Conservation (phyloP, 306 rosid species). For the Abrus precatorius region DNA sequence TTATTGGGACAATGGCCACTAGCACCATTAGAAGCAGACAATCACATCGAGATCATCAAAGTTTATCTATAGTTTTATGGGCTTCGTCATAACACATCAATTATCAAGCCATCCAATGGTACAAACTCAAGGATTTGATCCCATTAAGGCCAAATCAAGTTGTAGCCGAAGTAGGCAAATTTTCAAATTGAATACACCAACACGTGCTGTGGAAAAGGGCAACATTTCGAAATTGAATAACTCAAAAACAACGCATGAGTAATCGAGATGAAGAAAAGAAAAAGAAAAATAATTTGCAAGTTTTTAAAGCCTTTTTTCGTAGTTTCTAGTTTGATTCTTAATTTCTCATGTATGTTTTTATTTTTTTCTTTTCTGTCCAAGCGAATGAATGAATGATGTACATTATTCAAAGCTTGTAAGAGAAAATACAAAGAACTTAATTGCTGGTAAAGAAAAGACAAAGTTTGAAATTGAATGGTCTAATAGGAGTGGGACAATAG, state of each 20-base stretch:
- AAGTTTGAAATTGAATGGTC: slow-evolving; percentile 1
- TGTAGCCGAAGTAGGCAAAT: slow-evolving; percentile 12
- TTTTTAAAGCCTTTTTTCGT: too few relatives aligned
- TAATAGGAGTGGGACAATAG: background rate
- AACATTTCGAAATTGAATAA: background rate
- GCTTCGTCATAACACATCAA: slow-evolving; percentile 30
- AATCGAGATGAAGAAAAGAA: background rate
- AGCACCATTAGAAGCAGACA: slow-evolving; percentile 56
- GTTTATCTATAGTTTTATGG: slow-evolving; percentile 40
- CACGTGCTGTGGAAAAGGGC: background rate
- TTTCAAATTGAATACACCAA: slow-evolving; percentile 32
- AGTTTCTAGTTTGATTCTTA: background rate
- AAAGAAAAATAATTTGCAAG: too few relatives aligned
- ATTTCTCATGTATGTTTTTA: background rate
- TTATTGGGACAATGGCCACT: slow-evolving; percentile 52
- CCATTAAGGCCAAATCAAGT: slow-evolving; percentile 2
- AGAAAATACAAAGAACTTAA: slow-evolving; percentile 6
- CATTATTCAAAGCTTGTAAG: slow-evolving; percentile 3
- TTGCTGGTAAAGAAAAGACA: slow-evolving; percentile 3
- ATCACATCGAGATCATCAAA: slow-evolving; percentile 60
- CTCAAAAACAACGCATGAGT: too few relatives aligned
- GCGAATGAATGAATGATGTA: background rate
- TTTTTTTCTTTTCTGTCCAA: background rate
- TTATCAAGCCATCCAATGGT: slow-evolving; percentile 40
- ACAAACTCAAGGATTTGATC: slow-evolving; percentile 48